Percentiles rank a stretch among this genome's conserved stretches.
These are phyloP conservation scores for Lactifluus volemus DNA, from an alignment of 768 basidiomycete genomes.

Conservation along the genomic window DNA sequence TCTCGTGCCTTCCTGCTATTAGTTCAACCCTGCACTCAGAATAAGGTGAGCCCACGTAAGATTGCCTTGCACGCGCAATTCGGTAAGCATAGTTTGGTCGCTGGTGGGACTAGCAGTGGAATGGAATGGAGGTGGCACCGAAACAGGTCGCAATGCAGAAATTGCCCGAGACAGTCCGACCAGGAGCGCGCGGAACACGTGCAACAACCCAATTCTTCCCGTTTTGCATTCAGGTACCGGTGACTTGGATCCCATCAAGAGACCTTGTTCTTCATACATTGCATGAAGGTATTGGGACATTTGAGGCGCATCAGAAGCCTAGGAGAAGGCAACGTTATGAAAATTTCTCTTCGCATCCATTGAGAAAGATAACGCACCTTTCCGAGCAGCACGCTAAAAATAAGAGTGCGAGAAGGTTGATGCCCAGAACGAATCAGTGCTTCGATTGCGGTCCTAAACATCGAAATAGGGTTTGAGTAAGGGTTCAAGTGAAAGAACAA, in stretches of 20 bases:
- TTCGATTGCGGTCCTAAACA: not conserved
- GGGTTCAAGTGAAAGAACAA: not conserved
- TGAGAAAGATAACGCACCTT: not conserved
- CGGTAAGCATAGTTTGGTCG: not conserved
- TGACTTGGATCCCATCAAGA: not conserved
- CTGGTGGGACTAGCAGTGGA: too few species aligned
- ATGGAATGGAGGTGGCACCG: not conserved
- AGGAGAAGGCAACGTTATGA: not conserved
- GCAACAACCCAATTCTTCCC: not conserved
- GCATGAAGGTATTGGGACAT: not conserved
- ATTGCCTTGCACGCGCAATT: not conserved
- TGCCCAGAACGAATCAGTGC: not conserved
- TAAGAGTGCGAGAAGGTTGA: not conserved
- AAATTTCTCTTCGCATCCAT: not conserved
- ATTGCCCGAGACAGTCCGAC: not conserved
- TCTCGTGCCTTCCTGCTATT: not conserved
- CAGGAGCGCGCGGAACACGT: not conserved
- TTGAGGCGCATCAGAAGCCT: not conserved
- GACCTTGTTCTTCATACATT: not conserved
- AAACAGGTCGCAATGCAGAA: too few species aligned
- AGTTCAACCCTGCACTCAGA: not conserved
- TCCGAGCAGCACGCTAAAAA: conserved; percentile 3
- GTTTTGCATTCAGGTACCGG: not conserved
- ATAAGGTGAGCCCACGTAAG: not conserved
- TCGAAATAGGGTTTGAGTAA: not conserved